These are phyloP conservation scores for Scalesia atractyloides DNA, from an alignment of 129 eudicot genomes.

Conservation along the genomic window DNA sequence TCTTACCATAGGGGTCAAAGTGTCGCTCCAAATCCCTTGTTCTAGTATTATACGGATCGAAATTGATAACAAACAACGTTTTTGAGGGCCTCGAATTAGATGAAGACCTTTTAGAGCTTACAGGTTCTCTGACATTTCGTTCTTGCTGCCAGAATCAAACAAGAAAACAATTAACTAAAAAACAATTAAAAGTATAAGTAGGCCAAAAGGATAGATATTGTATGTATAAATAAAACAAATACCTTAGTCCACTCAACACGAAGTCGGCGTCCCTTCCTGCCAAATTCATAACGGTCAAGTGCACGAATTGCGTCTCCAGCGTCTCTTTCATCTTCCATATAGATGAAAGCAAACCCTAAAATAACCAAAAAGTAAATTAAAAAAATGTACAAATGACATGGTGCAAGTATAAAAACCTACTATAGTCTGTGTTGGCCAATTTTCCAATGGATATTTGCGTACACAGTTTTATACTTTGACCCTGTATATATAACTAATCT, in stretches of 20 bases:
- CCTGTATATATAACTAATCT: constrained; percentile 41
- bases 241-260: constrained; percentile 99
- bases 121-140: constrained; percentile 61
- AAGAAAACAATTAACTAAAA: background rate
- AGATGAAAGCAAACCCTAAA: constrained; percentile 82
- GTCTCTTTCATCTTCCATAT: constrained; percentile 96
- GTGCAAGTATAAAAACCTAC: constrained; percentile 9
- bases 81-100: constrained; percentile 72
- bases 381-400: background rate
- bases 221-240: background rate
- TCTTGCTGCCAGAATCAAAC: constrained; percentile 59
- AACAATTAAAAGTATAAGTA: background rate
- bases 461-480: constrained; percentile 24
- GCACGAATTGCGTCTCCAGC: constrained; percentile 95
- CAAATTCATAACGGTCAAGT: constrained; percentile 86
- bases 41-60: constrained; percentile 76
- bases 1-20: constrained; percentile 90
- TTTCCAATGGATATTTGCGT: constrained; percentile 24
- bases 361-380: constrained; percentile 1
- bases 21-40: constrained; percentile 85
- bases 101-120: constrained; percentile 60
- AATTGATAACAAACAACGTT: constrained; percentile 90
- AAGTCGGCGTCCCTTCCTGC: constrained; percentile 90
- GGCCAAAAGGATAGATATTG: background rate
- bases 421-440: constrained; percentile 20